Conservation (phyloP, 2,329 filamentous ascomycete genomes). For the Mycosphaerella arachidis region DNA sequence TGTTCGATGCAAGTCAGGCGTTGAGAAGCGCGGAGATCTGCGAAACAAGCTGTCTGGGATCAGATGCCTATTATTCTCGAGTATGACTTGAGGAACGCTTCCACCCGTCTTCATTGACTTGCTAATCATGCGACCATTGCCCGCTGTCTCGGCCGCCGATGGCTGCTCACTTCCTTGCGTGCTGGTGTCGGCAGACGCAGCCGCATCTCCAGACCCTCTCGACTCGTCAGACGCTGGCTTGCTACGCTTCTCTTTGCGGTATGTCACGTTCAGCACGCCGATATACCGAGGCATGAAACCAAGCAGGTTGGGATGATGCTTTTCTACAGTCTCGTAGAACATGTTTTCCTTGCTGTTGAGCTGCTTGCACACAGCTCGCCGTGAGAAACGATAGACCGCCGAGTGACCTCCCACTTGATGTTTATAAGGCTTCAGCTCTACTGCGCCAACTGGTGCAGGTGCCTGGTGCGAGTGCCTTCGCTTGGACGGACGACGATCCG, state of each 20-base stretch:
- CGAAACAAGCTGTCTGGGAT: constrained; percentile 75
- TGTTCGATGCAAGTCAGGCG: constrained; percentile 29
- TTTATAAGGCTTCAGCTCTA: constrained; percentile 93
- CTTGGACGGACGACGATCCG: constrained; percentile 19
- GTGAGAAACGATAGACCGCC: constrained; percentile 91
- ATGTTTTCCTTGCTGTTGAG: constrained; percentile 97
- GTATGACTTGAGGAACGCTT: constrained; percentile 77
- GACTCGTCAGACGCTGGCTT: constrained; percentile 33
- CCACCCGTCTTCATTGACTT: constrained; percentile 74
- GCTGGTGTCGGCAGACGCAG: constrained; percentile 22
- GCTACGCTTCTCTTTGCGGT: constrained; percentile 67
- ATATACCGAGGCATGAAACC: constrained; percentile 95
- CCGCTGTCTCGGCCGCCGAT: constrained; percentile 3
- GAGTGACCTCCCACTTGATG: constrained; percentile 98
- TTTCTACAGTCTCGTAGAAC: constrained; percentile 96
- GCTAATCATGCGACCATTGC: constrained; percentile 52
- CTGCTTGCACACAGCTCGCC: constrained; percentile 93
- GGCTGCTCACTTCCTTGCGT: constrained; percentile 20
- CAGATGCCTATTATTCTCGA: constrained; percentile 91
- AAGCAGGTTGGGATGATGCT: constrained; percentile 80
- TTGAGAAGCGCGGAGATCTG: constrained; percentile 46
- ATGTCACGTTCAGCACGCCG: constrained; percentile 92
- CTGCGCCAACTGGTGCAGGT: constrained; percentile 70
- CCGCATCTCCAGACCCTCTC: constrained; percentile 24
- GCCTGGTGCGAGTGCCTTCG: constrained; percentile 28